phyloP scores from a whole-genome alignment of 208 protist genomes.

The Hexamita inflata region DNA sequence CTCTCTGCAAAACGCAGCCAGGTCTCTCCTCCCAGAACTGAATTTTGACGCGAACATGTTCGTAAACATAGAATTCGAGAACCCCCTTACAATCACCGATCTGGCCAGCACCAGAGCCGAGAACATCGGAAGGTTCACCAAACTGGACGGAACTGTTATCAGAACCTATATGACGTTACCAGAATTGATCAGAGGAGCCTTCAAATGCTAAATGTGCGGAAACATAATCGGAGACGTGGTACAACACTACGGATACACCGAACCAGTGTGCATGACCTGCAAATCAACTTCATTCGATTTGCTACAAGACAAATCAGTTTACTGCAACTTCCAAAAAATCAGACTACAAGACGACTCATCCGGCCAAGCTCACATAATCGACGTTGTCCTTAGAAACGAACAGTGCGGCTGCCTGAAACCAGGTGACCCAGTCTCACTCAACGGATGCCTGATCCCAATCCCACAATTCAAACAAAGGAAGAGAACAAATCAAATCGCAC shows the following conservation, averaged over 20 bases:
- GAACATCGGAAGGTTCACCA: background rate
- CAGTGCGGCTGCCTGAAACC: background rate
- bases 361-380: background rate
- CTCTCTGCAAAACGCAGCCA: too few relatives aligned
- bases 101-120: too few relatives aligned
- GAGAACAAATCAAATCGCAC: too few relatives aligned
- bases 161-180: background rate
- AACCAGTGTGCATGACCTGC: background rate
- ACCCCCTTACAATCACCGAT: too few relatives aligned
- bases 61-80: too few relatives aligned
- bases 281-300: background rate
- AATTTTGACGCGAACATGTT: too few relatives aligned
- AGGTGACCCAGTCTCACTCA: background rate
- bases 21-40: too few relatives aligned
- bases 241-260: conserved; percentile 7
- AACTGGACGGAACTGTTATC: conserved; percentile 4
- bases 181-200: conserved; percentile 5
- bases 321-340: background rate
- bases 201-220: background rate
- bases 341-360: background rate
- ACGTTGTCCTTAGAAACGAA: background rate
- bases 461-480: too few relatives aligned
- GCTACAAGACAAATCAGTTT: background rate
- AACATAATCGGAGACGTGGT: background rate
- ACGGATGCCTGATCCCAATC: background rate